phyloP scores from a whole-genome alignment of 2,329 filamentous ascomycete genomes.

The Pseudogymnoascus sp. region DNA sequence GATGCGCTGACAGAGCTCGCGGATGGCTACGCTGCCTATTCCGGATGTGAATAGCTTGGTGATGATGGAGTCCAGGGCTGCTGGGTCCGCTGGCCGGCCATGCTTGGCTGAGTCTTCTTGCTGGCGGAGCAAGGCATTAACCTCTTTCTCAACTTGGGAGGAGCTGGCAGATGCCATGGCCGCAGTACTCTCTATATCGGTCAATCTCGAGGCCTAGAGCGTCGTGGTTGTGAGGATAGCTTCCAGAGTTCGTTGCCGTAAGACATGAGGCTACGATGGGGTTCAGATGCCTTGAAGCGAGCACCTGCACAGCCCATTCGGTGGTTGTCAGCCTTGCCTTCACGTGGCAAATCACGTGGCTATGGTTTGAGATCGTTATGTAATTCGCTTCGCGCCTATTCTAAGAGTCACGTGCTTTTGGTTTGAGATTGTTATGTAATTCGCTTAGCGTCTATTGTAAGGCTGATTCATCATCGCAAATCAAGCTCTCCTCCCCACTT shows the following conservation, averaged over 20 bases:
- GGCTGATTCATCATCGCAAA: constrained; percentile 6
- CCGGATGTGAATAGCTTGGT: constrained; percentile 25
- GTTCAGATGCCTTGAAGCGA: neutral
- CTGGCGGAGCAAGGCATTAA: constrained; percentile 34
- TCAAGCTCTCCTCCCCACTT: neutral
- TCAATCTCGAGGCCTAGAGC: neutral
- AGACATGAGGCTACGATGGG: neutral
- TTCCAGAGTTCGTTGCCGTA: neutral
- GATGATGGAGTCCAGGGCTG: constrained; percentile 25
- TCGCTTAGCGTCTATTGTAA: neutral
- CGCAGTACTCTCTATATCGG: neutral
- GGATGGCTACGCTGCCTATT: constrained; percentile 26
- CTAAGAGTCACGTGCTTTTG: neutral
- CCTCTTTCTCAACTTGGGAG: constrained; percentile 35
- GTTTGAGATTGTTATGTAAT: no score
- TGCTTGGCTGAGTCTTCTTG: constrained; percentile 34
- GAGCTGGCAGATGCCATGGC: constrained; percentile 32
- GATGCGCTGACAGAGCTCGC: constrained; percentile 39
- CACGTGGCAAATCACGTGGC: neutral
- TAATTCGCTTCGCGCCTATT: neutral
- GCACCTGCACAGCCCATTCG: neutral
- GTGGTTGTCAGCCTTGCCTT: neutral
- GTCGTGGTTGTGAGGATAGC: neutral
- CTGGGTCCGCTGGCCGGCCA: constrained; percentile 14
- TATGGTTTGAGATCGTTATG: neutral